These are phyloP conservation scores for Macrolepiota fuliginosa DNA, from an alignment of 768 basidiomycete species.

Conservation along the genomic window DNA sequence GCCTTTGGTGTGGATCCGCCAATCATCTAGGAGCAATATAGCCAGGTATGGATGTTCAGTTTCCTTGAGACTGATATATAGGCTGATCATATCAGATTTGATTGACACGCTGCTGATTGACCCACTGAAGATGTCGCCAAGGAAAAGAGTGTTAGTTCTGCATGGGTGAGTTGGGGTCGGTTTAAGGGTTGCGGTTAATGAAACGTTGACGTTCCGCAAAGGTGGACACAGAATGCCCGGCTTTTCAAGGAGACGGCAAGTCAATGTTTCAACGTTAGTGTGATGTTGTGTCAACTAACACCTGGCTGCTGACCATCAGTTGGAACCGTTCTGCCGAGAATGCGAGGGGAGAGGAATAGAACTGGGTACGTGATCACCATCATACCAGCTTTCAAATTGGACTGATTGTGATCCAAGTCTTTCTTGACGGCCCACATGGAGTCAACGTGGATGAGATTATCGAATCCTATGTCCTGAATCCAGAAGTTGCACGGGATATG, in stretches of 20 bases:
- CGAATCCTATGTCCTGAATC: not conserved
- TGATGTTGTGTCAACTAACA: too few relatives aligned
- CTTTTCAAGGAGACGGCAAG: conserved; percentile 5
- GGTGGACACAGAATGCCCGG: conserved; percentile 8
- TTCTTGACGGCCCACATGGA: conserved; percentile 7
- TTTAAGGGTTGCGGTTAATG: not conserved
- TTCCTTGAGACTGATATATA: not conserved
- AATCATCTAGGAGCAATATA: not conserved
- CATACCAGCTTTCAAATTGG: not conserved
- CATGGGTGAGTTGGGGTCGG: conserved; percentile 5
- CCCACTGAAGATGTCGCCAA: not conserved
- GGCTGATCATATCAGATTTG: not conserved
- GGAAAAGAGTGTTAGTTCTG: conserved; percentile 8
- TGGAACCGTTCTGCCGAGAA: conserved; percentile 9
- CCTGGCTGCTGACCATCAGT: not conserved
- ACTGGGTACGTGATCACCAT: not conserved
- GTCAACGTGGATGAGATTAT: conserved; percentile 9
- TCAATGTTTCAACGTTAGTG: not conserved
- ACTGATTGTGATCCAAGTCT: conserved; percentile 6
- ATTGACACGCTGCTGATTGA: not conserved
- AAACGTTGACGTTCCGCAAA: not conserved
- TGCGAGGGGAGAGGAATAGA: conserved; percentile 9
- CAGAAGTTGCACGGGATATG: not conserved
- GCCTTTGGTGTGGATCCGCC: not conserved
- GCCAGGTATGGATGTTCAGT: not conserved